Evolutionary conservation across 2,329 filamentous ascomycete species (phyloP).

Genomic region (Stagonosporopsis rhizophila): DNA sequence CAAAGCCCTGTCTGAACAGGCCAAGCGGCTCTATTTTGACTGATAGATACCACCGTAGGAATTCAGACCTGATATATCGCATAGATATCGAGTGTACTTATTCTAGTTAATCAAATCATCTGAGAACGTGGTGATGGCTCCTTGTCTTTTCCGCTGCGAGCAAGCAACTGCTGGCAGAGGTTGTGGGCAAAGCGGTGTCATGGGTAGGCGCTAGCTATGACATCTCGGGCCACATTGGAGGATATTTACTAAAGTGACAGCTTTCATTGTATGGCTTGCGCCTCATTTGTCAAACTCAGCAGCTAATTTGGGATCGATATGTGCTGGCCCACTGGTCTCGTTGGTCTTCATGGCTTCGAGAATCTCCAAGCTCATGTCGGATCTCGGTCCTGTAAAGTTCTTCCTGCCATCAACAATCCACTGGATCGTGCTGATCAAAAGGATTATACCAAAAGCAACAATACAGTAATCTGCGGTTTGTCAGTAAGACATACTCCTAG

Average conservation of each 20-base stretch:
- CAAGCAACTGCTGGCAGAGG: too few species aligned
- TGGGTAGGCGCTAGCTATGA: not conserved
- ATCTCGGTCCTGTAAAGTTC: constrained; percentile 62
- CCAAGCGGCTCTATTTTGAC: too few species aligned
- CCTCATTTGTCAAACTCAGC: constrained; percentile 3
- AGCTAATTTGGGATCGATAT: constrained; percentile 59
- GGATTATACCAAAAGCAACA: constrained; percentile 64
- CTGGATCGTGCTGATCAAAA: constrained; percentile 63
- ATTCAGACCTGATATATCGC: too few species aligned
- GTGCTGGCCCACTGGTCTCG: constrained; percentile 50
- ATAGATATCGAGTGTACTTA: too few species aligned
- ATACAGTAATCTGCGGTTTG: constrained; percentile 56
- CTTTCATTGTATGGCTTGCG: not conserved
- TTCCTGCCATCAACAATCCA: constrained; percentile 68
- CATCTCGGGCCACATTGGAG: not conserved
- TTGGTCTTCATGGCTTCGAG: constrained; percentile 41
- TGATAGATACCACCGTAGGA: too few species aligned
- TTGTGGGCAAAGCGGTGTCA: too few species aligned
- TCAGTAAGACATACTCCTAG: constrained; percentile 19
- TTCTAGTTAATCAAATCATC: too few species aligned
- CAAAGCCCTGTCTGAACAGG: too few species aligned
- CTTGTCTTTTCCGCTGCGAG: too few species aligned
- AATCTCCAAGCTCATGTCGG: constrained; percentile 53
- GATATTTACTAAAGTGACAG: not conserved
- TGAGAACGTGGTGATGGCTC: too few species aligned